Conservation (phyloP, 192 early-diverging fungal species). For the Podila minutissima region DNA sequence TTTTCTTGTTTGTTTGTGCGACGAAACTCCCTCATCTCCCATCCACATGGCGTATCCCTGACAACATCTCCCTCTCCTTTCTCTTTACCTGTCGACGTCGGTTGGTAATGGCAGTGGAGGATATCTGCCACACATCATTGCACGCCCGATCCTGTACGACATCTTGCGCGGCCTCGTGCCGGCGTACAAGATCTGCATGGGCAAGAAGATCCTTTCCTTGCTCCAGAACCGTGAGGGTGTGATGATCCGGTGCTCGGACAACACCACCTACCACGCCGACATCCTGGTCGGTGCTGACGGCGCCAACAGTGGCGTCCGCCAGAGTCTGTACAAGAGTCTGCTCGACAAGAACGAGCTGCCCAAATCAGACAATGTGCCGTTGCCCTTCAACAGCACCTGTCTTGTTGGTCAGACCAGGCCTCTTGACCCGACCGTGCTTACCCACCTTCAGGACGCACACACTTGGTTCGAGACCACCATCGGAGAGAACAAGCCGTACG, state of each 20-base stretch:
- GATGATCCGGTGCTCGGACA: constrained; percentile 3
- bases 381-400: constrained; percentile 2
- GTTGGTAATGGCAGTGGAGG: background rate
- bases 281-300: constrained; percentile 4
- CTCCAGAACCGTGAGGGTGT: constrained; percentile 1
- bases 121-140: constrained; percentile 1
- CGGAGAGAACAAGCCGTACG: background rate
- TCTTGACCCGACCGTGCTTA: background rate
- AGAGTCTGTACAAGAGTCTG: constrained; percentile 4
- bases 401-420: constrained; percentile 1
- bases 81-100: background rate
- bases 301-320: background rate
- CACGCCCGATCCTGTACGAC: constrained; percentile 1
- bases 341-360: background rate
- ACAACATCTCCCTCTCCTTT: background rate
- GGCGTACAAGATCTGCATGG: background rate
- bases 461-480: constrained; percentile 12
- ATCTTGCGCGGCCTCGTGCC: constrained; percentile 1
- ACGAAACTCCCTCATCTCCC: background rate
- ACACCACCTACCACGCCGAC: background rate
- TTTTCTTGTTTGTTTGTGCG: background rate
- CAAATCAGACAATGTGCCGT: background rate
- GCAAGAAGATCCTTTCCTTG: constrained; percentile 5
- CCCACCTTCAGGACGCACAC: constrained; percentile 3
- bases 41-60: no score